Base-by-base conservation (phyloP, 495 filamentous ascomycete species). In the Penicillium subrubescens region DNA sequence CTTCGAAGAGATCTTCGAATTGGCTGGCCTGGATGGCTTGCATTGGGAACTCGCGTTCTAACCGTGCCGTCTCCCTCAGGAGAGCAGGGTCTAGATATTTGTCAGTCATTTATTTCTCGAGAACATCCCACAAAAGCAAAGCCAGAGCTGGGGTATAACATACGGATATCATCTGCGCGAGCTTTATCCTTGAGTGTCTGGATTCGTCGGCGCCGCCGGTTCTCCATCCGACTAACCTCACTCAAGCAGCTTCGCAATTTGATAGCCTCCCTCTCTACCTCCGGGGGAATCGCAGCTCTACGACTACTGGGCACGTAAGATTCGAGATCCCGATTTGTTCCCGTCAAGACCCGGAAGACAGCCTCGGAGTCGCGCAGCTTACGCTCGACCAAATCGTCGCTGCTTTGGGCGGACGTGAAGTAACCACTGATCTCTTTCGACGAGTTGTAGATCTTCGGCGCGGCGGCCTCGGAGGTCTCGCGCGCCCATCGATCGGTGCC, bases 1-100 rank as follows among this genome's bases (percentile, higher is more conserved):
- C 83, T 70, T 96, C 92, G 60, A 98, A 97, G 37, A 98, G 87
- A 52, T 87, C 86, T 67, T 97, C 95, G 68, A 99, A 99, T 62
- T 97, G 92, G 19, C 87, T 91, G 2, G 94, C 87, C 44, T 91
- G 88, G 52, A 99, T 89, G 33, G 87, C 83, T 35, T 91, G 92
- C 82, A 91, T 92, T 0, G 94, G 90, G 60, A 91, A 93, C 44
- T 90, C 87, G 8, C 93, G 88, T 77, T 99, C 94, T 5, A 99
- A 78, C 0, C 92, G 87, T 21, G 90, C 89, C 1, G 95, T 87
- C 79, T 98, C 93, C 46, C 82, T 80, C 8, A 97, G 81, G 44
- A 99, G 90, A 46, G 89, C 90, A 2, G 83, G 78, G 64, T 89
- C 86, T 88, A 53, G 34, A 19, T 15, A 23, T n/a, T 21, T 37